Evolutionary conservation across 2,329 filamentous ascomycete genomes (phyloP), one percentile per base, ranked within the genome.

Genomic region (Sporothrix phasma): DNA sequence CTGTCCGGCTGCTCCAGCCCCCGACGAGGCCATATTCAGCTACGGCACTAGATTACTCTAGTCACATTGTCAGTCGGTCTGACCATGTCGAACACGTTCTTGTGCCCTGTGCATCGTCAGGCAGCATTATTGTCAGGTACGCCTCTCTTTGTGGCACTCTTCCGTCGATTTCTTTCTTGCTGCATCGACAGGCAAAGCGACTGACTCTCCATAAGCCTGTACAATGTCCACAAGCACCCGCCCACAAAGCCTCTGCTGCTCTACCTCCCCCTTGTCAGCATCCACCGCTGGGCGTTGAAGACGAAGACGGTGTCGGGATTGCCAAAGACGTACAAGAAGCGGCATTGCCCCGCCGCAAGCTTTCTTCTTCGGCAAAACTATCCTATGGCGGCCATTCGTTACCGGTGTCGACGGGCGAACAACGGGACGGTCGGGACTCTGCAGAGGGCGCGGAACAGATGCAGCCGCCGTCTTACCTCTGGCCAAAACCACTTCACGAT

Each of bases 401-500:
- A 87, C 71, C 78, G 84, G 17, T 87, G 85, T 71, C 71, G 7
- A 39, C 31, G 39, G 43, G 43, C 13, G 26, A 29, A 3, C 24
- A 22, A 22, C 39, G 15, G 24, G 19, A 45, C 22, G 34, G 3
- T 17, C 39, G 3, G 15, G 39, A 46, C 1, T 26, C 26, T 22
- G 5, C 51, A 3, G 19, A 19, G 51, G 31, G 39, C 13, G 31
- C 51, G 10, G 34, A 10, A 53, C 46, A 39, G 31, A 49, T 46
- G 6, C 41, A 43, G 19, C 45, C 60, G n/a, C 67, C 70, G 15
- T 71, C 73, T 5, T 69, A 76, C 1, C 70, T 72, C 60, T 87
- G 85, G 80, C 84, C 84, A 1, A 77, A 75, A 1, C 83, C 84
- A 1, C 71, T 86, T 26, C 82, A 86, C 66, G 85, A 87, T 69